phyloP scores from a whole-genome alignment of 371 early-diverging fungal genomes.

The Dinochytrium kinnereticum region DNA sequence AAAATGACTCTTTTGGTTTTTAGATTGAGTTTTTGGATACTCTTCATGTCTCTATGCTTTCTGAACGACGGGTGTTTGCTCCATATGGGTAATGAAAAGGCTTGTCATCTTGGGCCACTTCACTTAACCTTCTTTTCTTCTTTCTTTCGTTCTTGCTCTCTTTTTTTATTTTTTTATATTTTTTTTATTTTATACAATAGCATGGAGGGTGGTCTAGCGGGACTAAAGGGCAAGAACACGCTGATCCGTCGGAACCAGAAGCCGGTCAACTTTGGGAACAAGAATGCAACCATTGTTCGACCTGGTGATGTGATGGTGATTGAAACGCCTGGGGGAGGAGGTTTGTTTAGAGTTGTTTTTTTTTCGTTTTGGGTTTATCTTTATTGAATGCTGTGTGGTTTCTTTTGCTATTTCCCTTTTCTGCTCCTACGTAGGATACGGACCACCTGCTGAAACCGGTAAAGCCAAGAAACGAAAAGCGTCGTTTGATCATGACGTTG shows the following conservation, averaged over 20 bases:
- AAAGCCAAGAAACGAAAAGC: background rate
- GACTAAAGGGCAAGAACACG: conserved; percentile 74
- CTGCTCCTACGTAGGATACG: too few species aligned
- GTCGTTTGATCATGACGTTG: background rate
- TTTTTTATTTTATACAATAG: background rate
- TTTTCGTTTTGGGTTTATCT: background rate
- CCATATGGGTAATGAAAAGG: conserved; percentile 88
- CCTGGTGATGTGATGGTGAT: conserved; percentile 82
- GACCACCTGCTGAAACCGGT: background rate
- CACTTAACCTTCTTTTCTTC: background rate
- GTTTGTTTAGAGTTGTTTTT: conserved; percentile 30
- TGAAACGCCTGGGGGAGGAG: conserved; percentile 94
- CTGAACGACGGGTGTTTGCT: conserved; percentile 87
- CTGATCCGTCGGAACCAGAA: conserved; percentile 65
- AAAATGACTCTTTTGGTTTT: too few species aligned
- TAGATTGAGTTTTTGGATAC: conserved; percentile 50
- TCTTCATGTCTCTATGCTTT: conserved; percentile 86
- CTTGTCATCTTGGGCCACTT: too few species aligned
- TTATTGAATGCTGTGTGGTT: background rate
- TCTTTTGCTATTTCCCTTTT: background rate
- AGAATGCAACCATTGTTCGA: conserved; percentile 78
- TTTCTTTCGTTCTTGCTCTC: background rate
- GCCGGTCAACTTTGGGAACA: conserved; percentile 83
- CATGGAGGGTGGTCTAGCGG: conserved; percentile 81
- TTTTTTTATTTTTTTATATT: background rate